phyloP scores from a whole-genome alignment of 164 flowering plant genomes.

The Liriodendron chinense region DNA sequence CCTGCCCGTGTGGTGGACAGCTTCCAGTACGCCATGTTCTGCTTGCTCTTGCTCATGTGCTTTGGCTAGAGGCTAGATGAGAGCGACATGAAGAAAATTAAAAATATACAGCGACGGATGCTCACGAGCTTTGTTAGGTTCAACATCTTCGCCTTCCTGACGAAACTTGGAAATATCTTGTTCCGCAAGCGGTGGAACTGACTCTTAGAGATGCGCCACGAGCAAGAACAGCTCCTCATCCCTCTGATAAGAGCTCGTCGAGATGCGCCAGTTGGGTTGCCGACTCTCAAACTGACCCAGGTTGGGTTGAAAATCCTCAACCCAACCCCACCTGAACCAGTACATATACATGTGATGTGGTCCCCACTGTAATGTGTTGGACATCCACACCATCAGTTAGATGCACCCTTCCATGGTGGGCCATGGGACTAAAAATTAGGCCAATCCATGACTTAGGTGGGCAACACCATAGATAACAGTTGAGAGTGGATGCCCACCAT shows the following conservation, averaged over 20 bases:
- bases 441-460: no score
- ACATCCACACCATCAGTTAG: no score
- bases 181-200: constrained; percentile 27
- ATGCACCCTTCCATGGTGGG: no score
- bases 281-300: no score
- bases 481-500: no score
- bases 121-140: constrained; percentile 4
- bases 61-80: constrained; percentile 37
- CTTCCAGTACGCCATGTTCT: constrained; percentile 20
- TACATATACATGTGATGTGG: no score
- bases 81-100: constrained; percentile 14
- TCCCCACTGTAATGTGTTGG: no score
- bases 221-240: constrained; percentile 13
- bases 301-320: no score
- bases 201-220: constrained; percentile 8
- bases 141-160: constrained; percentile 21
- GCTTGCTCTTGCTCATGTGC: constrained; percentile 34
- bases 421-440: no score
- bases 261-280: no score
- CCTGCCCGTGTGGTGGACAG: not conserved
- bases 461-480: no score
- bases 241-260: constrained; percentile 18
- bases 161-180: constrained; percentile 26
- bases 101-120: constrained; percentile 10
- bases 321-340: no score